Conservation (phyloP, 495 filamentous ascomycete species). For the Penicillium subrubescens region DNA sequence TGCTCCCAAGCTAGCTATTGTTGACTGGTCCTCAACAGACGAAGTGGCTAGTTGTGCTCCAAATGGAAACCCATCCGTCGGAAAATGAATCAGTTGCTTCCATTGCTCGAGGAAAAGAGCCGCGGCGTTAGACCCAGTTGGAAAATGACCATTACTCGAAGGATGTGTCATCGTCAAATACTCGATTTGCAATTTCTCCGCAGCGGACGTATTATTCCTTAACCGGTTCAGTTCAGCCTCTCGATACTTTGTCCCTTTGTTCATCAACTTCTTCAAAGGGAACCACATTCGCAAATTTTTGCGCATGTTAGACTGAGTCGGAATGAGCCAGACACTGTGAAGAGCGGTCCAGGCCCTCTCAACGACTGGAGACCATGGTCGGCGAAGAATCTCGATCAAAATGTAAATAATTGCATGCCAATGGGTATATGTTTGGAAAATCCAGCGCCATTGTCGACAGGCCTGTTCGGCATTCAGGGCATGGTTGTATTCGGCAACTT, state of each 20-base stretch:
- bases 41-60: not conserved
- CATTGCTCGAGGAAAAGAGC: conserved; percentile 41
- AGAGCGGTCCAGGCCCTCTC: conserved; percentile 59
- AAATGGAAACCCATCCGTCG: not conserved
- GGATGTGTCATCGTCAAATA: conserved; percentile 35
- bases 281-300: conserved; percentile 53
- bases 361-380: conserved; percentile 50
- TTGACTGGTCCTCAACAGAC: not conserved
- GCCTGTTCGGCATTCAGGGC: conserved; percentile 48
- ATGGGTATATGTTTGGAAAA: conserved; percentile 60
- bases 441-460: conserved; percentile 61
- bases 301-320: conserved; percentile 33
- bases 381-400: conserved; percentile 51
- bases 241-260: conserved; percentile 49
- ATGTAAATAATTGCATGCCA: conserved; percentile 63
- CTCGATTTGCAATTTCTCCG: conserved; percentile 30
- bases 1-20: not conserved
- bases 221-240: conserved; percentile 43
- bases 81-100: conserved; percentile 32
- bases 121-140: conserved; percentile 18
- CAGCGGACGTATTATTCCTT: conserved; percentile 29
- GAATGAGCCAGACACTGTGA: conserved; percentile 51
- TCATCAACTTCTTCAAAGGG: conserved; percentile 54
- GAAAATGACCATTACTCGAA: conserved; percentile 34
- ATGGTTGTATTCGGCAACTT: conserved; percentile 59